These are phyloP conservation scores for Microstroma glucosiphilum DNA, from an alignment of 1,284 basidiomycete genomes.

Conservation along the genomic window DNA sequence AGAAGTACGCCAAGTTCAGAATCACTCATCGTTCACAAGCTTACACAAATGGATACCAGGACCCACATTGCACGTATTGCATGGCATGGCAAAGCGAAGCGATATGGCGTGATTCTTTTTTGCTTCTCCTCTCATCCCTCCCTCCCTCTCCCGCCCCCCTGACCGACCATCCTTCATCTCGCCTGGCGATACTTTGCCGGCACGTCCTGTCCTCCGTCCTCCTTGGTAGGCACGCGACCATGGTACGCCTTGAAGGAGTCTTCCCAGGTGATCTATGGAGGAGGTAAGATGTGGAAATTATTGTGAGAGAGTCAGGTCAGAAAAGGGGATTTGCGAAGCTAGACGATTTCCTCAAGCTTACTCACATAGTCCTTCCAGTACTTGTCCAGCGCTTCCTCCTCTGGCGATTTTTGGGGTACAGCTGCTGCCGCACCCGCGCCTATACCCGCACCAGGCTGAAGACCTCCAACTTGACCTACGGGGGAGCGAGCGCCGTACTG, in stretches of 20 bases:
- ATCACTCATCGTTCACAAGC: no score
- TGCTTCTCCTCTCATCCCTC: no score
- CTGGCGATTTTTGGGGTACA: slow-evolving; percentile 19
- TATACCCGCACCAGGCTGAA: slow-evolving; percentile 14
- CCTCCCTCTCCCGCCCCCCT: no score
- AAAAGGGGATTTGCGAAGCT: neutral
- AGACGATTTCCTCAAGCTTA: neutral
- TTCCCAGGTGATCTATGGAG: slow-evolving; percentile 31
- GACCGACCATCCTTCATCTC: neutral
- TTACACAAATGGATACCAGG: no score
- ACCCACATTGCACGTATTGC: no score
- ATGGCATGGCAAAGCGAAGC: no score
- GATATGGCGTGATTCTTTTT: no score
- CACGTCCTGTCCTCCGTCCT: slow-evolving; percentile 46
- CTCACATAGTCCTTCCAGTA: slow-evolving; percentile 47
- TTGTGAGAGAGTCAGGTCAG: slow-evolving; percentile 2
- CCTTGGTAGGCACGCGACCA: slow-evolving; percentile 37
- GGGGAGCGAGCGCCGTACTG: slow-evolving; percentile 12
- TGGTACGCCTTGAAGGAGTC: slow-evolving; percentile 44
- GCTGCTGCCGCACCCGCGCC: slow-evolving; percentile 14
- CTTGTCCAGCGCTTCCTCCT: slow-evolving; percentile 41
- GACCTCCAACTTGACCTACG: neutral
- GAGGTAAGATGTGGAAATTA: neutral
- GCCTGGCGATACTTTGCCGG: slow-evolving; percentile 34
- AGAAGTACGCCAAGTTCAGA: no score